phyloP scores from a whole-genome alignment of 257 asterid species.

The Asclepias syriaca region DNA sequence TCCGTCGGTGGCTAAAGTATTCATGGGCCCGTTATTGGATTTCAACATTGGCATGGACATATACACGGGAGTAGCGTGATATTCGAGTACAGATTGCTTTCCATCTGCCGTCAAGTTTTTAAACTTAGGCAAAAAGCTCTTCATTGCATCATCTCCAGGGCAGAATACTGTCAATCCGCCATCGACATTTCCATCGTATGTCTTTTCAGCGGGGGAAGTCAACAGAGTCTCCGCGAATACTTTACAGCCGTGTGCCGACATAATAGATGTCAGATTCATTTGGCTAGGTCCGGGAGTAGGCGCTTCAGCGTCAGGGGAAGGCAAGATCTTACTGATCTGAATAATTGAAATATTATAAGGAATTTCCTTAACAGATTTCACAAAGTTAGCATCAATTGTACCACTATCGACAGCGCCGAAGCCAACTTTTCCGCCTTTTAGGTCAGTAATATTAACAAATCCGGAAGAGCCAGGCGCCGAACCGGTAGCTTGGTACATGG shows the following conservation, averaged over 20 bases:
- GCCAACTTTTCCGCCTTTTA: slow-evolving; percentile 61
- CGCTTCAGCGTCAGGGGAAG: slow-evolving; percentile 60
- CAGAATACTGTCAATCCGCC: slow-evolving; percentile 74
- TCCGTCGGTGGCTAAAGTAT: slow-evolving; percentile 61
- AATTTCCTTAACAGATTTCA: slow-evolving; percentile 30
- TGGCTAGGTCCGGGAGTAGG: slow-evolving; percentile 56
- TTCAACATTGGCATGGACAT: slow-evolving; percentile 38
- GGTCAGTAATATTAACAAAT: slow-evolving; percentile 52
- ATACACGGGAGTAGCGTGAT: slow-evolving; percentile 53
- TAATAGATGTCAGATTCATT: slow-evolving; percentile 42
- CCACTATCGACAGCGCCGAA: slow-evolving; percentile 40
- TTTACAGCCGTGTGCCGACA: slow-evolving; percentile 75
- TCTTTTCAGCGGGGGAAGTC: slow-evolving; percentile 45
- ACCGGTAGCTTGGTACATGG: slow-evolving; percentile 73
- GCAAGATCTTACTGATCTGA: slow-evolving; percentile 50
- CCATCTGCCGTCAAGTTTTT: slow-evolving; percentile 40
- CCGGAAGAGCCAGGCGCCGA: slow-evolving; percentile 63
- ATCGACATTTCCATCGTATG: slow-evolving; percentile 33
- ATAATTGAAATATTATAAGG: slow-evolving; percentile 70
- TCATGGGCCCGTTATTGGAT: slow-evolving; percentile 47
- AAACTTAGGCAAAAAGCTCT: slow-evolving; percentile 40
- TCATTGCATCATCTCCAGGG: slow-evolving; percentile 74
- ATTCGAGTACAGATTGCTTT: slow-evolving; percentile 43
- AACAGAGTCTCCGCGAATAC: slow-evolving; percentile 55
- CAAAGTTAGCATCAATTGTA: slow-evolving; percentile 39